These are phyloP conservation scores for Rhodotorula mucilaginosa DNA, from an alignment of 1,284 basidiomycete genomes.

Conservation along the genomic window DNA sequence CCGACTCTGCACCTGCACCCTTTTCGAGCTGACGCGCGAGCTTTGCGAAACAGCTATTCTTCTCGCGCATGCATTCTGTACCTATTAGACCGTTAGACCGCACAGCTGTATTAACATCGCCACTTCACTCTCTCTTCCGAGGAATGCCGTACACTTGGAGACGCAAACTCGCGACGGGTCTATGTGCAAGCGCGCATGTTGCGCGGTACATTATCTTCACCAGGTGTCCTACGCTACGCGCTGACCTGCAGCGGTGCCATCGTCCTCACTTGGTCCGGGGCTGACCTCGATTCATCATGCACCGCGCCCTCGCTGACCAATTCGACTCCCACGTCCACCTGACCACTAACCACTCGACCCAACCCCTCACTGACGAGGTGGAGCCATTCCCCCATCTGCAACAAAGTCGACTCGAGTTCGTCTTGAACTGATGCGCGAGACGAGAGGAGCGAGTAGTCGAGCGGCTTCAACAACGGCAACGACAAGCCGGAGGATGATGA, in stretches of 20 bases:
- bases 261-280: not conserved
- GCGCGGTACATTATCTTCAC: not conserved
- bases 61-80: not conserved
- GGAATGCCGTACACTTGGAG: too few species aligned
- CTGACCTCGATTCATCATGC: not conserved
- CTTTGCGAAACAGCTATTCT: too few species aligned
- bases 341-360: slow-evolving; percentile 8
- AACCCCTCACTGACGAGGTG: slow-evolving; percentile 61
- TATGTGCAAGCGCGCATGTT: too few species aligned
- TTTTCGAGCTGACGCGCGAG: too few species aligned
- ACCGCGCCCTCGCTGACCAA: not conserved
- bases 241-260: not conserved
- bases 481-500: too few species aligned
- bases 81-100: not conserved
- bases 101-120: not conserved
- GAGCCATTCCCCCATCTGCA: slow-evolving; percentile 77
- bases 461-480: not conserved
- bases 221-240: not conserved
- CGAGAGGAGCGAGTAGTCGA: slow-evolving; percentile 21
- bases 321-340: not conserved
- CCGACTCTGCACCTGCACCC: too few species aligned
- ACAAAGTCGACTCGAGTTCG: slow-evolving; percentile 71
- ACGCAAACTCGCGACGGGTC: too few species aligned
- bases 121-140: not conserved
- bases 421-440: slow-evolving; percentile 51